These are phyloP conservation scores for Cajanus cajan DNA, from an alignment of 306 rosid genomes.

Conservation along the genomic window DNA sequence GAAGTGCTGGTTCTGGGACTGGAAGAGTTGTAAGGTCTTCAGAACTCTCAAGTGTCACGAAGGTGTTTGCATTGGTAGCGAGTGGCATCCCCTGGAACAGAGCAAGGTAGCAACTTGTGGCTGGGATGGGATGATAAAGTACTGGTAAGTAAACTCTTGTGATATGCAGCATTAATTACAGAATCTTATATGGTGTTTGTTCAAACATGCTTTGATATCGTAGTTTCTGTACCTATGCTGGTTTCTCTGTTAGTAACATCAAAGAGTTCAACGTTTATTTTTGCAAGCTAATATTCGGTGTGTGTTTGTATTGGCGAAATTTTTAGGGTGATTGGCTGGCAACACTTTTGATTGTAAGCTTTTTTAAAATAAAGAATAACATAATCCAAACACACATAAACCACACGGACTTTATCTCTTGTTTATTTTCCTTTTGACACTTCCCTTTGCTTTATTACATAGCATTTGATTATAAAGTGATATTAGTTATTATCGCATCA, in stretches of 20 bases:
- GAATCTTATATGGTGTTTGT: slow-evolving; percentile 4
- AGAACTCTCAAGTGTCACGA: slow-evolving; percentile 93
- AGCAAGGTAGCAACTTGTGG: slow-evolving; percentile 99
- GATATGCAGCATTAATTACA: not conserved
- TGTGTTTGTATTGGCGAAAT: not conserved
- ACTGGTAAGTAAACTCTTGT: slow-evolving; percentile 66
- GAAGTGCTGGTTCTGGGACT: slow-evolving; percentile 99
- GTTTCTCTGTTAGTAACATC: not conserved
- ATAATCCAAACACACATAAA: not conserved
- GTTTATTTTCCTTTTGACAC: not conserved
- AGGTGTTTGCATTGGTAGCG: slow-evolving; percentile 88
- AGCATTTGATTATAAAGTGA: not conserved
- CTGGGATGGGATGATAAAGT: slow-evolving; percentile 97
- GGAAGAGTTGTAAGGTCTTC: slow-evolving; percentile 98
- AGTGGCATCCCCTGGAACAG: slow-evolving; percentile 96
- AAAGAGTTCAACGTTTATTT: not conserved
- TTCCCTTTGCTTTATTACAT: not conserved
- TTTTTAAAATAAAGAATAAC: not conserved
- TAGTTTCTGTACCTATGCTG: not conserved
- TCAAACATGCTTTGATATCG: not conserved
- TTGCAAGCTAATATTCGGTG: not conserved
- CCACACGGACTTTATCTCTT: not conserved
- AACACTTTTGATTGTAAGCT: not conserved
- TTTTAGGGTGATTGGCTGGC: not conserved
- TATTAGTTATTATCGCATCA: not conserved